Base-by-base conservation (phyloP, 257 asterid species). In the Cinchona pubescens region DNA sequence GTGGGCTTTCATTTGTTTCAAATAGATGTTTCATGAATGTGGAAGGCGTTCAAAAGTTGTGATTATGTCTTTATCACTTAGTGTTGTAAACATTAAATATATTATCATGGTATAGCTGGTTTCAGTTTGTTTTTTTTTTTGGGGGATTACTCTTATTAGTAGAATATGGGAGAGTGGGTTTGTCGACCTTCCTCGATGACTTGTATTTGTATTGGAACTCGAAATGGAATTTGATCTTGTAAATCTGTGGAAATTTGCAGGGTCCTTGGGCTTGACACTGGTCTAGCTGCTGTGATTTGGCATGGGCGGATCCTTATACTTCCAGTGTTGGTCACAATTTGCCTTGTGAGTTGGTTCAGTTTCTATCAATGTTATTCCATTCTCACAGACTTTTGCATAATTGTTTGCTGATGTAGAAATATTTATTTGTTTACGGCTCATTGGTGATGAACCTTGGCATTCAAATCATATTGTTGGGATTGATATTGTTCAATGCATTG, bases 321-420 rank as follows among this genome's bases (percentile, higher is more conserved):
- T 4, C 2, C 15, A 45, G 21, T 45, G 40, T 72, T 37, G 65
- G 35, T 35, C 10, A 48, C 38, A 46, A 21, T 30, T 63, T n/a
- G 72, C 10, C 51, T 32, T 13, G 71, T 35, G 71, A 29, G 56
- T 48, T 63, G 78, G 63, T 76, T n/a, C 25, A 30, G 69, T 55
- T 48, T 43, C 19, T n/a, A 4, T 21, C 51, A 32, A 4, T 29
- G 34, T 43, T 32, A 35, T 71, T 23, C 35, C n/a, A 59, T 76
- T 76, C 75, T 49, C 45, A 19, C 56, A 58, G 19, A 27, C 35
- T 13, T 13, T 59, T 25, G n/a, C 9, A 12, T 68, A 53, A 59
- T 45, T 38, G 75, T 61, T 71, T 53, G 42, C 30, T 32, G 45
- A 21, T 42, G 38, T 58, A 34, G 30, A n/a, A 32, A 21, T 19